These are phyloP conservation scores for Debaryomyces robertsiae DNA, from an alignment of 1,139 yeast genomes.

Conservation along the genomic window DNA sequence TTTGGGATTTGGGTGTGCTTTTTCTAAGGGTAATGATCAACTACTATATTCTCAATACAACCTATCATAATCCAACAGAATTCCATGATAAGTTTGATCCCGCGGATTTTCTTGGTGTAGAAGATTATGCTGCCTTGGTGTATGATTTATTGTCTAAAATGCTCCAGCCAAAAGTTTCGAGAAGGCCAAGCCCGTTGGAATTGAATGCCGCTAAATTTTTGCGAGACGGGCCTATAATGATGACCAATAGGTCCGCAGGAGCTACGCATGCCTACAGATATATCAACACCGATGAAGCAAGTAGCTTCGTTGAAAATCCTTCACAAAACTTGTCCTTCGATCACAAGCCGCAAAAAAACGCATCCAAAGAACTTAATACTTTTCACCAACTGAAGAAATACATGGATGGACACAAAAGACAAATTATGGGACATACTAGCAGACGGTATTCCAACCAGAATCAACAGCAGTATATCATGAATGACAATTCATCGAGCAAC, in stretches of 20 bases:
- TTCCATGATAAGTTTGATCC: slow-evolving; percentile 52
- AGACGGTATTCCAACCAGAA: slow-evolving; percentile 25
- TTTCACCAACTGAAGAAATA: not conserved
- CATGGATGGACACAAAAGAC: not conserved
- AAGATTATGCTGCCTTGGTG: slow-evolving; percentile 43
- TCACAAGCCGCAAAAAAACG: not conserved
- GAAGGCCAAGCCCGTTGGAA: slow-evolving; percentile 81
- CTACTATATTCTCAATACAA: slow-evolving; percentile 39
- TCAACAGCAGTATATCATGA: slow-evolving; percentile 13
- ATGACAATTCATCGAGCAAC: slow-evolving; percentile 3
- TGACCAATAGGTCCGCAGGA: slow-evolving; percentile 4
- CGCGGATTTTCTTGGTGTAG: slow-evolving; percentile 30
- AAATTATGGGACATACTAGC: slow-evolving; percentile 1
- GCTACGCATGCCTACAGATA: slow-evolving; percentile 1
- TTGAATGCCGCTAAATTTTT: slow-evolving; percentile 80
- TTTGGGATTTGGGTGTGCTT: slow-evolving; percentile 88
- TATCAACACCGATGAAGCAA: slow-evolving; percentile 4
- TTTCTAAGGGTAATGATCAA: slow-evolving; percentile 76
- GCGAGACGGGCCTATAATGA: slow-evolving; percentile 59
- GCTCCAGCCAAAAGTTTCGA: slow-evolving; percentile 66
- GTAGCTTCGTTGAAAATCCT: not conserved
- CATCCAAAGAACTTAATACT: not conserved
- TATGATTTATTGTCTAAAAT: slow-evolving; percentile 68
- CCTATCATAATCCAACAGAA: slow-evolving; percentile 61
- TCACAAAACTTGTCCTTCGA: slow-evolving; percentile 1